Conservation (phyloP, 2,329 filamentous ascomycete genomes). For the Emergomyces orientalis region DNA sequence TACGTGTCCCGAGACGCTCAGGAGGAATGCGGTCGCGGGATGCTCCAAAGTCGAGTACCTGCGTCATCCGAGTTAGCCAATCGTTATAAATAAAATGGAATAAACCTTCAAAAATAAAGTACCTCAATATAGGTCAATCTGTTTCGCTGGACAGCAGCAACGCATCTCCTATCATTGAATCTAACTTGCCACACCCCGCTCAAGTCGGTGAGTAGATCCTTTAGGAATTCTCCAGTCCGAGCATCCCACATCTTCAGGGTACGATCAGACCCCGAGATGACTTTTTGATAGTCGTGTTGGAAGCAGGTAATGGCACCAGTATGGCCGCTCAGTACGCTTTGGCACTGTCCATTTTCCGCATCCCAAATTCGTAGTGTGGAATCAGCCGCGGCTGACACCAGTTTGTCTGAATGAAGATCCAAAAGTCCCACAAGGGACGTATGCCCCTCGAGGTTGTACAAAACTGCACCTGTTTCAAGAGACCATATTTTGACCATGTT, state of each 20-base stretch:
- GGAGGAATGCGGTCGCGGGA: constrained; percentile 75
- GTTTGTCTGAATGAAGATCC: constrained; percentile 76
- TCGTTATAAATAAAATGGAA: background rate
- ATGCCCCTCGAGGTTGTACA: constrained; percentile 89
- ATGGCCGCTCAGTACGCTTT: constrained; percentile 81
- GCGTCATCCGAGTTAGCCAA: constrained; percentile 16
- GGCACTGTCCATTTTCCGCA: constrained; percentile 82
- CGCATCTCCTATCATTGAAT: constrained; percentile 89
- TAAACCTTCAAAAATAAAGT: constrained; percentile 16
- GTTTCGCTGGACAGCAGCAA: constrained; percentile 90
- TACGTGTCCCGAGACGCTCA: constrained; percentile 68
- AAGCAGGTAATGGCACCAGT: constrained; percentile 98
- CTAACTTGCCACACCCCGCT: constrained; percentile 99
- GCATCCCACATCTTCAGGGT: constrained; percentile 99
- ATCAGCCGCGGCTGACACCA: constrained; percentile 92
- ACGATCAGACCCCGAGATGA: constrained; percentile 90
- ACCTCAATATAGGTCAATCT: constrained; percentile 94
- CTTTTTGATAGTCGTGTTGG: constrained; percentile 92
- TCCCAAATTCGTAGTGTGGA: constrained; percentile 96
- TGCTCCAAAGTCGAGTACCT: constrained; percentile 97
- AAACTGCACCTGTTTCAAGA: constrained; percentile 69
- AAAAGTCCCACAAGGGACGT: constrained; percentile 83
- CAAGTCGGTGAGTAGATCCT: constrained; percentile 84
- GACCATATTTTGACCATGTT: constrained; percentile 98
- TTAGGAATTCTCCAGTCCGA: constrained; percentile 79